A percentile compares a stretch with the other conserved stretches of the same genome.
phyloP scores from a whole-genome alignment of 805 yeast genomes.

The Hermanozyma aechmeae region DNA sequence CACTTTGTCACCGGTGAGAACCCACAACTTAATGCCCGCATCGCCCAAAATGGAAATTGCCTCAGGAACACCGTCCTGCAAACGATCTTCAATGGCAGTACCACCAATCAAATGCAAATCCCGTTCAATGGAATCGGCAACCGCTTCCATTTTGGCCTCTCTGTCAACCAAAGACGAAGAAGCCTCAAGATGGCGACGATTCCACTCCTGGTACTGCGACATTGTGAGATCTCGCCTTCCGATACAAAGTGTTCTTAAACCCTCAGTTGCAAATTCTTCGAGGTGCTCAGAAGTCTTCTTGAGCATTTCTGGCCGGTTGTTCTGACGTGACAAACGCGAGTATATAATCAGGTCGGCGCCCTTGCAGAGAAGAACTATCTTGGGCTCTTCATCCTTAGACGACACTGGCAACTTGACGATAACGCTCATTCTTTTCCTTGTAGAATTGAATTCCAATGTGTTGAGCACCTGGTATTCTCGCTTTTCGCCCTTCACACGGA shows the following conservation, averaged over 20 bases:
- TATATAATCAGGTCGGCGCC: constrained; percentile 82
- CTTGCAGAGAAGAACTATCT: constrained; percentile 63
- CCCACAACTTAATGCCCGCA: constrained; percentile 84
- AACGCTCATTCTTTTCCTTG: constrained; percentile 84
- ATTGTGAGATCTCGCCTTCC: constrained; percentile 61
- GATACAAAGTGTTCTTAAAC: constrained; percentile 72
- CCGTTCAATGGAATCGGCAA: constrained; percentile 65
- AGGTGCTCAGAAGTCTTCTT: constrained; percentile 62
- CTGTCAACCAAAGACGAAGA: constrained; percentile 54
- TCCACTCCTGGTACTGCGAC: constrained; percentile 58
- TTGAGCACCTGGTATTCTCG: constrained; percentile 67
- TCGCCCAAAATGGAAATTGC: constrained; percentile 58
- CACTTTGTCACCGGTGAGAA: constrained; percentile 80
- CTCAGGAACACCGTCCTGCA: constrained; percentile 84
- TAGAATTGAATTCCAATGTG: constrained; percentile 69
- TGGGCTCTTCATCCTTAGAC: constrained; percentile 33
- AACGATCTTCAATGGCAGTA: constrained; percentile 78
- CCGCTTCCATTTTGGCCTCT: constrained; percentile 65
- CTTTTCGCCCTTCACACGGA: constrained; percentile 60
- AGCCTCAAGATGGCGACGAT: constrained; percentile 51
- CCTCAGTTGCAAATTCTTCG: constrained; percentile 76
- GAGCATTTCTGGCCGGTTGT: constrained; percentile 40
- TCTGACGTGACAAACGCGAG: constrained; percentile 43
- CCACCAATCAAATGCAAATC: constrained; percentile 65
- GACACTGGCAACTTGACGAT: constrained; percentile 57